Percentiles rank a stretch among this genome's conserved stretches.
These are phyloP conservation scores for Trichoderma sp. DNA, from an alignment of 2,329 filamentous ascomycete genomes.

Conservation along the genomic window DNA sequence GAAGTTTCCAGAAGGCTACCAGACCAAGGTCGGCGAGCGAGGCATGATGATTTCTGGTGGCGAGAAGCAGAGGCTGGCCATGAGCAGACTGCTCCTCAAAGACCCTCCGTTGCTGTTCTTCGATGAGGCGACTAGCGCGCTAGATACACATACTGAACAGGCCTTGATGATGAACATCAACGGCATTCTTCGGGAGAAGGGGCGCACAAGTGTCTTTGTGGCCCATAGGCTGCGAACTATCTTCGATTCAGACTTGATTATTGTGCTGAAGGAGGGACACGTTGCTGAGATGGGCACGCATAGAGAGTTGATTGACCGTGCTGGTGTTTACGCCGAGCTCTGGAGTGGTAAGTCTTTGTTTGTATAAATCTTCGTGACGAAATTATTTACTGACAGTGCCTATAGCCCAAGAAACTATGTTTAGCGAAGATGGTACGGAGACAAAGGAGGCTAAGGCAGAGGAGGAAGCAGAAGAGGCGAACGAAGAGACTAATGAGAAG, in stretches of 20 bases:
- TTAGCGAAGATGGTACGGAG: conserved; percentile 46
- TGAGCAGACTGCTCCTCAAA: conserved; percentile 80
- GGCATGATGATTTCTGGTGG: conserved; percentile 96
- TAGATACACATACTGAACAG: conserved; percentile 93
- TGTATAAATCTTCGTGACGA: not conserved
- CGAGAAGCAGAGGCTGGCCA: conserved; percentile 87
- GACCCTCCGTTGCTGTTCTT: conserved; percentile 90
- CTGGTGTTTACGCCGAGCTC: conserved; percentile 80
- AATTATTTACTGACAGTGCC: not conserved
- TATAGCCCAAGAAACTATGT: conserved; percentile 61
- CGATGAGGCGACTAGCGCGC: conserved; percentile 87
- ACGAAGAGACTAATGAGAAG: conserved; percentile 23
- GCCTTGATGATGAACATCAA: conserved; percentile 90
- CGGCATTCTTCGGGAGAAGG: conserved; percentile 82
- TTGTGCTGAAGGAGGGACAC: conserved; percentile 77
- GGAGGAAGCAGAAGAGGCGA: conserved; percentile 27
- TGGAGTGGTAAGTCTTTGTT: conserved; percentile 68
- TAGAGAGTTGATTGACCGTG: conserved; percentile 72
- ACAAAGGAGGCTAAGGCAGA: conserved; percentile 32
- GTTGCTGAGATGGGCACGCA: conserved; percentile 93
- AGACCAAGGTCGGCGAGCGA: conserved; percentile 87
- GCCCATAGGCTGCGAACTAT: conserved; percentile 91
- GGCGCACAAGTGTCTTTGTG: conserved; percentile 88
- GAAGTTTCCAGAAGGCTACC: conserved; percentile 80
- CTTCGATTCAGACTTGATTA: conserved; percentile 88